These are phyloP conservation scores for Clitopilus hobsonii DNA, from an alignment of 768 basidiomycete genomes.

Conservation along the genomic window DNA sequence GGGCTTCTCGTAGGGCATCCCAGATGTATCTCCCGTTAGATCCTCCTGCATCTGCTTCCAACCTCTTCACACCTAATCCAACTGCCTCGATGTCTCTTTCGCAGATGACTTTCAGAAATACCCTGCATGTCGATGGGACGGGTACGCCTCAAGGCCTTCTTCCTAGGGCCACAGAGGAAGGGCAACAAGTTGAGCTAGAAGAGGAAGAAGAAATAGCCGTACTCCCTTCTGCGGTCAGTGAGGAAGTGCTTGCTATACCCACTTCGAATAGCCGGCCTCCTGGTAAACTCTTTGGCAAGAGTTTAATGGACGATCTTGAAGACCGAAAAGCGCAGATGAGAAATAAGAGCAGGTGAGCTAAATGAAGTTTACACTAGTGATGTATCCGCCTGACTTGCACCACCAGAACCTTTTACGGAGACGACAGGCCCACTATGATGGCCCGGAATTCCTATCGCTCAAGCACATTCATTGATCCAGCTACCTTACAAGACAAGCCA, in stretches of 20 bases:
- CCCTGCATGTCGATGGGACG: slow-evolving; percentile 64
- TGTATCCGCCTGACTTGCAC: slow-evolving; percentile 3
- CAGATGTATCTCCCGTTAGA: slow-evolving; percentile 20
- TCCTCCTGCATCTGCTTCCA: slow-evolving; percentile 39
- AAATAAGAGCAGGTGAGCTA: slow-evolving; percentile 70
- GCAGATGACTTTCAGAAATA: slow-evolving; percentile 84
- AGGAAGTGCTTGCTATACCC: slow-evolving; percentile 19
- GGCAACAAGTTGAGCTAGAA: slow-evolving; percentile 65
- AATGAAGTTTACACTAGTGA: not conserved
- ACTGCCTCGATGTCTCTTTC: slow-evolving; percentile 66
- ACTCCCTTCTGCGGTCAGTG: slow-evolving; percentile 8
- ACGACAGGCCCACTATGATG: slow-evolving; percentile 93
- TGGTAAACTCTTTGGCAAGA: slow-evolving; percentile 84
- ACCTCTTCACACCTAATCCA: slow-evolving; percentile 78
- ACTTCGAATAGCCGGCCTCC: slow-evolving; percentile 47
- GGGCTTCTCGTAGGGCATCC: slow-evolving; percentile 49
- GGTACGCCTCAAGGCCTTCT: slow-evolving; percentile 52
- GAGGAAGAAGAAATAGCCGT: slow-evolving; percentile 30
- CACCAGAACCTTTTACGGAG: slow-evolving; percentile 79
- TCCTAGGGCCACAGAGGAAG: slow-evolving; percentile 74
- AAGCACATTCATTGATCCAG: slow-evolving; percentile 73
- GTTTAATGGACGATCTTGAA: slow-evolving; percentile 88
- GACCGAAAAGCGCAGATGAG: slow-evolving; percentile 78
- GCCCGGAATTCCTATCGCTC: slow-evolving; percentile 53
- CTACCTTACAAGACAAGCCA: slow-evolving; percentile 48